Conservation (phyloP, 805 yeast species). For the Spathaspora girioi region DNA sequence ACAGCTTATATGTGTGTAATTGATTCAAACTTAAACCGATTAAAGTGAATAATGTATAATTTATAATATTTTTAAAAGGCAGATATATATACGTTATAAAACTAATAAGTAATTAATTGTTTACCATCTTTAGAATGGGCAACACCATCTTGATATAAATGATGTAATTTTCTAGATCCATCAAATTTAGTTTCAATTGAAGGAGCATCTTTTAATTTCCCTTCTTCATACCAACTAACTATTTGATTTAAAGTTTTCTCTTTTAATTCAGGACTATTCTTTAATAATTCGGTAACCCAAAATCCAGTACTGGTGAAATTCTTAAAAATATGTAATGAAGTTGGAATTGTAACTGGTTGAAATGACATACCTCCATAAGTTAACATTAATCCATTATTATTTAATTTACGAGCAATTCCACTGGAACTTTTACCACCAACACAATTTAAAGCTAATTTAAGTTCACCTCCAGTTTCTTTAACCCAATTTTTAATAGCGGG, state of each 20-base stretch:
- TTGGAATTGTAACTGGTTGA: conserved; percentile 91
- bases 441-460: conserved; percentile 83
- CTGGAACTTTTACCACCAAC: conserved; percentile 89
- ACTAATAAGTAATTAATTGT: conserved; percentile 27
- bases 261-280: conserved; percentile 33
- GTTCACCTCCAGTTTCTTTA: conserved; percentile 43
- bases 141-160: conserved; percentile 26
- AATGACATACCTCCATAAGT: conserved; percentile 98
- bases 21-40: too few relatives aligned
- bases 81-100: too few relatives aligned
- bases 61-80: too few relatives aligned
- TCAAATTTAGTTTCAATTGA: conserved; percentile 23
- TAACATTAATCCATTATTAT: conserved; percentile 68
- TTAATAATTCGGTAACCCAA: conserved; percentile 72
- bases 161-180: conserved; percentile 22
- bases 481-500: conserved; percentile 55
- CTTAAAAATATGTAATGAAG: conserved; percentile 85
- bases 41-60: too few relatives aligned
- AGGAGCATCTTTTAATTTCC: conserved; percentile 35
- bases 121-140: conserved; percentile 34
- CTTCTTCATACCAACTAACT: conserved; percentile 41
- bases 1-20: too few relatives aligned
- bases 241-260: conserved; percentile 31
- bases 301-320: conserved; percentile 82
- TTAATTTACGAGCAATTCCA: conserved; percentile 78